These are phyloP conservation scores for Lasiosphaeria hispida DNA, from an alignment of 495 filamentous ascomycete genomes.

Conservation along the genomic window DNA sequence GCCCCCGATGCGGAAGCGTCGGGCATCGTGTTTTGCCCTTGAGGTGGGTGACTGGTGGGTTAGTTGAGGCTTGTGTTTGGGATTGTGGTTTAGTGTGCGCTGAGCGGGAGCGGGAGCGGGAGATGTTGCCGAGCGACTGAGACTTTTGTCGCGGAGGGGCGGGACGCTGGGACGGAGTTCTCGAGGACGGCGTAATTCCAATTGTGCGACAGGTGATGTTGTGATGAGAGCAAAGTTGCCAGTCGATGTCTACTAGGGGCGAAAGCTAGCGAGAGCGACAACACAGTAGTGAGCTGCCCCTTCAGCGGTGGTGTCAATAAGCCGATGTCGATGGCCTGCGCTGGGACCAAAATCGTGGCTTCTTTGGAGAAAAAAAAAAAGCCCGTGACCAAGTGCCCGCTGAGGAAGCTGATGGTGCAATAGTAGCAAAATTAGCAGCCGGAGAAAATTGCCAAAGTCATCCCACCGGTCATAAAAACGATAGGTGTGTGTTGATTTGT, in stretches of 20 bases:
- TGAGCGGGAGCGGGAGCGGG: neutral
- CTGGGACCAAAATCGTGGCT: conserved; percentile 10
- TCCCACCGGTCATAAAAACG: too few species aligned
- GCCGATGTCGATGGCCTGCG: neutral
- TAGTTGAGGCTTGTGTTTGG: neutral
- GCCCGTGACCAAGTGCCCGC: conserved; percentile 1
- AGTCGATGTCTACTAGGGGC: too few species aligned
- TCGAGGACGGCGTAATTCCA: too few species aligned
- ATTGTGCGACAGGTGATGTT: too few species aligned
- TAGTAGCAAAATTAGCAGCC: neutral
- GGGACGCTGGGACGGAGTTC: neutral
- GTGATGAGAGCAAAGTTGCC: too few species aligned
- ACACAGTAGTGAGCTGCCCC: too few species aligned
- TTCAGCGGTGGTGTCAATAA: neutral
- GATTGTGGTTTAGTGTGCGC: neutral
- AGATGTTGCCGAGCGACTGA: too few species aligned
- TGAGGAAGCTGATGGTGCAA: too few species aligned
- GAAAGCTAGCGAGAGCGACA: too few species aligned
- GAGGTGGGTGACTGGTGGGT: too few species aligned
- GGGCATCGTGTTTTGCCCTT: conserved; percentile 55
- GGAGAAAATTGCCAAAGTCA: neutral
- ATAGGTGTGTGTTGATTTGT: too few species aligned
- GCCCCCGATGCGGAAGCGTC: conserved; percentile 73
- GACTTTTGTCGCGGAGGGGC: neutral
- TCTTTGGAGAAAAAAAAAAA: neutral